These are phyloP conservation scores for Didymella pinodella DNA, from an alignment of 2,329 filamentous ascomycete genomes.

Conservation along the genomic window DNA sequence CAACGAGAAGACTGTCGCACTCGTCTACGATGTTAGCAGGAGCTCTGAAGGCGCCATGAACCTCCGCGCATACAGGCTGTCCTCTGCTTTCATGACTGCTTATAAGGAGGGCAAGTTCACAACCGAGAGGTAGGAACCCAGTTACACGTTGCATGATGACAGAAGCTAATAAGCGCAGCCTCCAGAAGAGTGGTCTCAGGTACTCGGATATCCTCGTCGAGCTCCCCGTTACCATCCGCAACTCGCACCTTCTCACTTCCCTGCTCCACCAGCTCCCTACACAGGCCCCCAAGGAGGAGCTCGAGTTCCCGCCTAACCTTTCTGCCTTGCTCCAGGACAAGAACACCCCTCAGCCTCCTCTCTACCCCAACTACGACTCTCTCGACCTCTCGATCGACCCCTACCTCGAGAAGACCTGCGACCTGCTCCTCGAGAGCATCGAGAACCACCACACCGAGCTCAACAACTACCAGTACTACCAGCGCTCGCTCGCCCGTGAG, in stretches of 20 bases:
- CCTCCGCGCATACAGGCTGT: constrained; percentile 89
- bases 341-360: constrained; percentile 65
- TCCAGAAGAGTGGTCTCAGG: constrained; percentile 91
- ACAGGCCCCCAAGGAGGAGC: constrained; percentile 69
- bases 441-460: constrained; percentile 98
- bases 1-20: constrained; percentile 84
- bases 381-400: constrained; percentile 95
- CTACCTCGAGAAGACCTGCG: constrained; percentile 97
- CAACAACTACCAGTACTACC: constrained; percentile 99
- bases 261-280: constrained; percentile 91
- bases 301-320: constrained; percentile 80
- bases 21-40: constrained; percentile 95
- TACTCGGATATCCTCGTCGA: constrained; percentile 95
- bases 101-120: constrained; percentile 99
- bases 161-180: constrained; percentile 63
- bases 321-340: constrained; percentile 75
- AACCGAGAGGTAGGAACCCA: constrained; percentile 83
- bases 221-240: constrained; percentile 88
- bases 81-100: constrained; percentile 83
- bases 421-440: constrained; percentile 94
- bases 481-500: constrained; percentile 90
- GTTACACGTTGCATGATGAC: constrained; percentile 73
- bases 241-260: constrained; percentile 94
- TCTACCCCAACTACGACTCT: constrained; percentile 87
- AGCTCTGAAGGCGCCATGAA: constrained; percentile 91